phyloP scores from a whole-genome alignment of 192 early-diverging fungal genomes.

The Dissophora ornata region DNA sequence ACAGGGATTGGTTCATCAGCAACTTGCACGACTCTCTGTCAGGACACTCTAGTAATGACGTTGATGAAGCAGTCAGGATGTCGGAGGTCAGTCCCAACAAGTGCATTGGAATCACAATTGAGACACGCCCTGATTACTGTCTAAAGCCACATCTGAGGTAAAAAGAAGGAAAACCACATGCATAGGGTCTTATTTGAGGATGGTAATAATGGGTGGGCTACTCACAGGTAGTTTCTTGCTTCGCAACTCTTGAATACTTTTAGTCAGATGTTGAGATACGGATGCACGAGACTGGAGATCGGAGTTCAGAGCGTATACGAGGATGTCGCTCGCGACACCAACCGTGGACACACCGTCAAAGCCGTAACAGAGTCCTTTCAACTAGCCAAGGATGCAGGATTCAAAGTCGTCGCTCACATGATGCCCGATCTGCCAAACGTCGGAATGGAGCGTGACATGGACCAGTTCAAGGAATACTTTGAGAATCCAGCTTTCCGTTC shows the following conservation, averaged over 20 bases:
- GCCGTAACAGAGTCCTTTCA: slow-evolving; percentile 99
- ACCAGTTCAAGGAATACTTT: slow-evolving; percentile 98
- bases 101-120: slow-evolving; percentile 99
- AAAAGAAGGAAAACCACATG: not conserved
- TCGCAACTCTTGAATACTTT: no score
- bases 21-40: slow-evolving; percentile 97
- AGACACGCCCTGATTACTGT: slow-evolving; percentile 98
- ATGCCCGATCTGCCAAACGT: slow-evolving; percentile 99
- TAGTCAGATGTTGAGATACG: slow-evolving; percentile 98
- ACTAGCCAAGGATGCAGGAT: slow-evolving; percentile 97
- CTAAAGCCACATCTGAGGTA: slow-evolving; percentile 92
- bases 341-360: slow-evolving; percentile 97
- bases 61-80: slow-evolving; percentile 98
- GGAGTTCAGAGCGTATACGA: slow-evolving; percentile 99
- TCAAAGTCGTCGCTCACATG: slow-evolving; percentile 99
- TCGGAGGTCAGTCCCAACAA: slow-evolving; percentile 97
- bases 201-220: no score
- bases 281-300: slow-evolving; percentile 97
- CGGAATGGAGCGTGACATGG: slow-evolving; percentile 98
- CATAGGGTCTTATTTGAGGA: no score
- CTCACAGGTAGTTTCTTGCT: no score
- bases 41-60: slow-evolving; percentile 87
- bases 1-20: slow-evolving; percentile 97
- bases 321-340: slow-evolving; percentile 99
- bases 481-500: slow-evolving; percentile 99